phyloP scores from a whole-genome alignment of 108 stramenopile genomes.

The Skeletonema potamos region DNA sequence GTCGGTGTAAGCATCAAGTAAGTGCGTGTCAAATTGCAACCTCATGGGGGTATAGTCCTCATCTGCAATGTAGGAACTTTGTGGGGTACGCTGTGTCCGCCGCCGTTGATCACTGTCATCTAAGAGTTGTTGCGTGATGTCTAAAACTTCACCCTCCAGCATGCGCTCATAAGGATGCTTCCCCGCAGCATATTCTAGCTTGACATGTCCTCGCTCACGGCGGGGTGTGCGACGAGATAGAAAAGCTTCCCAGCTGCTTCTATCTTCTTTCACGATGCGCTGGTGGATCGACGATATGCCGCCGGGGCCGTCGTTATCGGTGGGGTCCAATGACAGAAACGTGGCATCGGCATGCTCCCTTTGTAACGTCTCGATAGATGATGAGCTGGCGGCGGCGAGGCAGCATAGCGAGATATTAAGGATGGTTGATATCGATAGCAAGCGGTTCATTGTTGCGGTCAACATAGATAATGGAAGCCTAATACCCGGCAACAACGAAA shows the following conservation, averaged over 20 bases:
- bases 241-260: background rate
- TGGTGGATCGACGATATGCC: background rate
- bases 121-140: background rate
- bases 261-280: background rate
- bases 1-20: conserved; percentile 21
- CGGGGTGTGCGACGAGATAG: background rate
- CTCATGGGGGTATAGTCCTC: conserved; percentile 16
- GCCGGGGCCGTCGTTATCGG: background rate
- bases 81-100: background rate
- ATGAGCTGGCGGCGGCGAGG: background rate
- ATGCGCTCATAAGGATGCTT: background rate
- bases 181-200: background rate
- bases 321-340: background rate
- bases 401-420: background rate
- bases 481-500: too few relatives aligned
- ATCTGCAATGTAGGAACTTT: background rate
- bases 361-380: background rate
- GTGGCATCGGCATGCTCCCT: background rate
- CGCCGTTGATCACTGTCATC: background rate
- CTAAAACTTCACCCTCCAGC: background rate
- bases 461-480: too few relatives aligned
- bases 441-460: background rate
- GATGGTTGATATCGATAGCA: background rate
- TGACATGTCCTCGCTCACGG: background rate
- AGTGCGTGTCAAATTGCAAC: conserved; percentile 42